These are phyloP conservation scores for Lodderomyces jiufengensis DNA, from an alignment of 1,139 yeast species.

Conservation along the genomic window DNA sequence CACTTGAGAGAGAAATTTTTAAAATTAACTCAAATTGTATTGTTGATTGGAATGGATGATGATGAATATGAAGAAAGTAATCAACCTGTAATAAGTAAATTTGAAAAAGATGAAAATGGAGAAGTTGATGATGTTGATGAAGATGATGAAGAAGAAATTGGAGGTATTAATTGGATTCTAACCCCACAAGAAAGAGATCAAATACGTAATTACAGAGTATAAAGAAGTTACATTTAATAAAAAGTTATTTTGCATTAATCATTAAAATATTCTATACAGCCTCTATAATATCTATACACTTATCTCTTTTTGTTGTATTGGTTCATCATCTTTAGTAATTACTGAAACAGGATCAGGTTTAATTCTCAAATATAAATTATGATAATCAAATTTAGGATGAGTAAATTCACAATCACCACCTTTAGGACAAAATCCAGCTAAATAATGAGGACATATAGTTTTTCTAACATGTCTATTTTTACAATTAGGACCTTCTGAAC, in stretches of 20 bases:
- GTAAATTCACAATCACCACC: slow-evolving; percentile 57
- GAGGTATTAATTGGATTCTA: slow-evolving; percentile 72
- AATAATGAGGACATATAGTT: slow-evolving; percentile 73
- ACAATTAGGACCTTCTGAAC: slow-evolving; percentile 91
- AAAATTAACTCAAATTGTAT: slow-evolving; percentile 77
- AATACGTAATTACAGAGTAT: slow-evolving; percentile 48
- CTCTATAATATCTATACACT: slow-evolving; percentile 5
- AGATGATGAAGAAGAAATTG: slow-evolving; percentile 34
- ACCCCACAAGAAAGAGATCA: slow-evolving; percentile 70
- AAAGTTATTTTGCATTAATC: slow-evolving; percentile 2
- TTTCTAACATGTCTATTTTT: slow-evolving; percentile 77
- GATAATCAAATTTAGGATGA: slow-evolving; percentile 54
- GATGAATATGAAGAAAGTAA: slow-evolving; percentile 55
- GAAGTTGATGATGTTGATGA: slow-evolving; percentile 24
- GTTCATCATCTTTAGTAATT: slow-evolving; percentile 9
- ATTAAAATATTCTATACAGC: not conserved
- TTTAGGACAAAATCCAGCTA: slow-evolving; percentile 91
- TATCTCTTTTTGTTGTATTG: not conserved
- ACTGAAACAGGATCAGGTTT: slow-evolving; percentile 37
- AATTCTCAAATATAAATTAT: slow-evolving; percentile 46
- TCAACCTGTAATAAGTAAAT: slow-evolving; percentile 14
- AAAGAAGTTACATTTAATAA: no score
- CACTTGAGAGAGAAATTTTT: slow-evolving; percentile 73
- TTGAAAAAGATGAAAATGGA: slow-evolving; percentile 6
- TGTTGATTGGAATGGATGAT: slow-evolving; percentile 80